These are phyloP conservation scores for Quercus agrifolia DNA, from an alignment of 306 rosid species.

Conservation along the genomic window DNA sequence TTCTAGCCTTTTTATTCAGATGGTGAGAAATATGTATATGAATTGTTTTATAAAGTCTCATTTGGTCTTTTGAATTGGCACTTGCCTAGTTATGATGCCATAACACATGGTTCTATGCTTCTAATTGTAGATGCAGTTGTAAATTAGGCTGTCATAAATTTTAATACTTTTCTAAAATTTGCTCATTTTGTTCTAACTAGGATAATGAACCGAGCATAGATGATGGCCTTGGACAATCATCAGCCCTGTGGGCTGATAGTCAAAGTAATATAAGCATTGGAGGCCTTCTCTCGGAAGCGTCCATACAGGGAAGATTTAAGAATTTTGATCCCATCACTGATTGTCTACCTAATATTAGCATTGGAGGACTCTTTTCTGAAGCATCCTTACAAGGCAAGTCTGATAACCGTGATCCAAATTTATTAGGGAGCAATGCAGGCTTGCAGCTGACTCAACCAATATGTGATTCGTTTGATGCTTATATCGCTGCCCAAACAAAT, in stretches of 20 bases:
- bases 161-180: constrained; percentile 13
- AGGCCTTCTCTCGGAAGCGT: constrained; percentile 46
- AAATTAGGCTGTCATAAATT: background rate
- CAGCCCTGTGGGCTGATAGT: constrained; percentile 35
- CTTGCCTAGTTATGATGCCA: background rate
- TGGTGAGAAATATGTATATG: too few relatives aligned
- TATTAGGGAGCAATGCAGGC: constrained; percentile 26
- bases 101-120: background rate
- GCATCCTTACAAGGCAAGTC: constrained; percentile 52
- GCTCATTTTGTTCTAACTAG: constrained; percentile 24
- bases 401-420: constrained; percentile 27
- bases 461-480: constrained; percentile 64
- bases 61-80: background rate
- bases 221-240: constrained; percentile 31
- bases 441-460: constrained; percentile 41
- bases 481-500: constrained; percentile 33
- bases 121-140: background rate
- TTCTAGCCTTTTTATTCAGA: too few relatives aligned
- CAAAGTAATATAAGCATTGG: constrained; percentile 40
- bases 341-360: constrained; percentile 40
- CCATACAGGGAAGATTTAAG: constrained; percentile 32
- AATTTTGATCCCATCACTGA: constrained; percentile 14
- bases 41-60: background rate
- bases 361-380: constrained; percentile 65
- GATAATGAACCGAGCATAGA: constrained; percentile 29